Conservation (phyloP, 2,329 filamentous ascomycete genomes). For the Cladorrhinum sp. region DNA sequence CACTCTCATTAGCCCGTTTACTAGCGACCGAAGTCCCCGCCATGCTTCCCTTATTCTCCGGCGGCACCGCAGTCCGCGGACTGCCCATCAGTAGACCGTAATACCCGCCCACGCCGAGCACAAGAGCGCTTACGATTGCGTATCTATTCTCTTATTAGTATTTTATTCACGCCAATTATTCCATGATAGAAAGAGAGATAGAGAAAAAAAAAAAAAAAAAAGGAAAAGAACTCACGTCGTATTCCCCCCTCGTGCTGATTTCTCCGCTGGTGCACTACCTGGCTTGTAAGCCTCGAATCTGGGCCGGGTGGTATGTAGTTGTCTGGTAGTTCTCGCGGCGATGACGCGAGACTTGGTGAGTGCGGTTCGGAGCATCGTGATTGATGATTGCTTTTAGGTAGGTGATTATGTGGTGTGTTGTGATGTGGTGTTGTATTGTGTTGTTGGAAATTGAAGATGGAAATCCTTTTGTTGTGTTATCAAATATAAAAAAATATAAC, state of each 20-base stretch:
- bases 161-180: too few relatives aligned
- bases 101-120: slow-evolving; percentile 6
- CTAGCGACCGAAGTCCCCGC: background rate
- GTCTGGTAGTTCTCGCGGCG: background rate
- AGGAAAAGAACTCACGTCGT: background rate
- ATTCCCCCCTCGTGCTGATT: background rate
- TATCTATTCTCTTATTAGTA: slow-evolving; percentile 1
- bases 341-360: background rate
- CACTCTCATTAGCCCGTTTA: background rate
- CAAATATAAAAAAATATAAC: too few relatives aligned
- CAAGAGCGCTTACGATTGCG: slow-evolving; percentile 1
- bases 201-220: background rate
- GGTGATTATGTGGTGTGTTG: background rate
- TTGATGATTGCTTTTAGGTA: background rate
- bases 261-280: background rate
- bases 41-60: background rate
- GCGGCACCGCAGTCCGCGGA: slow-evolving; percentile 3
- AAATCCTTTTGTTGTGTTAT: too few relatives aligned
- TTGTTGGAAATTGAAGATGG: background rate
- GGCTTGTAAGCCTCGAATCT: background rate
- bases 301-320: background rate
- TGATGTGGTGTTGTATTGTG: background rate
- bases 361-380: background rate
- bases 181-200: background rate
- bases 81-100: slow-evolving; percentile 15